Percentiles rank a stretch among this genome's conserved stretches.
These are phyloP conservation scores for Phaeomoniella chlamydospora DNA, from an alignment of 2,329 filamentous ascomycete genomes.

Conservation along the genomic window DNA sequence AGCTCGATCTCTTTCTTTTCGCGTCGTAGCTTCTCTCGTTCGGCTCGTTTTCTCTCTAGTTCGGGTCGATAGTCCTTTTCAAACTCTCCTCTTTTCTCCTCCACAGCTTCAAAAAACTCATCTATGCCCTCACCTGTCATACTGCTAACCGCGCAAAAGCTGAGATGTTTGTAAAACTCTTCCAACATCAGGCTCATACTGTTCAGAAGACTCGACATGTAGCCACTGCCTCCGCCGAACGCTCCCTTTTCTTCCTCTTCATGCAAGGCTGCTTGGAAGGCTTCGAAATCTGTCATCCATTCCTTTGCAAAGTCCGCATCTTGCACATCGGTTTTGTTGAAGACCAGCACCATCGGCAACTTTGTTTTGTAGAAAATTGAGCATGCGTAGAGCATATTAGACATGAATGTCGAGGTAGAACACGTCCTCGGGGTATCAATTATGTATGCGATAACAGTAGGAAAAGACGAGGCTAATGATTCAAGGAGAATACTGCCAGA, in stretches of 20 bases:
- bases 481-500: constrained; percentile 89
- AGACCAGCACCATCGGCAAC: constrained; percentile 94
- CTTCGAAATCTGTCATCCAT: constrained; percentile 99
- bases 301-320: constrained; percentile 84
- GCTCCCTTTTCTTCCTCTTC: constrained; percentile 66
- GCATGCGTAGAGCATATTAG: constrained; percentile 98
- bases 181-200: constrained; percentile 97
- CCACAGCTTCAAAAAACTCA: constrained; percentile 83
- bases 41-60: constrained; percentile 60
- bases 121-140: constrained; percentile 86
- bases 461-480: constrained; percentile 82
- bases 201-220: constrained; percentile 91
- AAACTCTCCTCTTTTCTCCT: constrained; percentile 79
- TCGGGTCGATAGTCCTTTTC: constrained; percentile 83
- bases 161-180: constrained; percentile 91
- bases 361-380: constrained; percentile 98
- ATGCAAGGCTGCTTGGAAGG: constrained; percentile 75
- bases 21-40: constrained; percentile 63
- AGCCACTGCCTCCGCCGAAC: constrained; percentile 73
- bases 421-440: constrained; percentile 91
- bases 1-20: constrained; percentile 64
- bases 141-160: constrained; percentile 81
- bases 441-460: constrained; percentile 92
- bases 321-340: constrained; percentile 97
- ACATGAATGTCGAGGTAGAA: constrained; percentile 96